phyloP scores from a whole-genome alignment of 2,329 filamentous ascomycete species.

The Hyphodiscus sp. region DNA sequence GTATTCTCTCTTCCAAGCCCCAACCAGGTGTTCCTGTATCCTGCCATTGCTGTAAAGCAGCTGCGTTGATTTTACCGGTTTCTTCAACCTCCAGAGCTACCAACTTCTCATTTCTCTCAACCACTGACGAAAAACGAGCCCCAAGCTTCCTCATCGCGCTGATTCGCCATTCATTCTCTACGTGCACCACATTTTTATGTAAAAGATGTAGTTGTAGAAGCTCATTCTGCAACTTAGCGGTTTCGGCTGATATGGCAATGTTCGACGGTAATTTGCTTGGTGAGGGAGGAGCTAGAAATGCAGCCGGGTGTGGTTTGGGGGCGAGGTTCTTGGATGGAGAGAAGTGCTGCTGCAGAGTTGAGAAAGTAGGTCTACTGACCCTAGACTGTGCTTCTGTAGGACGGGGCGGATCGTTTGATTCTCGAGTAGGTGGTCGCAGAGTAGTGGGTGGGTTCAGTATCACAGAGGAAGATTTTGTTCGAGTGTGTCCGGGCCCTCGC shows the following conservation, averaged over 20 bases:
- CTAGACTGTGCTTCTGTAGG: slow-evolving; percentile 13
- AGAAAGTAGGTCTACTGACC: slow-evolving; percentile 38
- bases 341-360: slow-evolving; percentile 60
- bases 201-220: slow-evolving; percentile 60
- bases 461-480: slow-evolving; percentile 24
- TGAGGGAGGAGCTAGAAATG: slow-evolving; percentile 52
- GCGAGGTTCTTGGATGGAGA: slow-evolving; percentile 55
- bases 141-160: slow-evolving; percentile 47
- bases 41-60: slow-evolving; percentile 47
- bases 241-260: slow-evolving; percentile 52
- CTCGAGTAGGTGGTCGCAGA: slow-evolving; percentile 15
- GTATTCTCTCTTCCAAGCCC: slow-evolving; percentile 49
- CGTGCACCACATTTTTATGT: slow-evolving; percentile 46
- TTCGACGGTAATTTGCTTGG: slow-evolving; percentile 57
- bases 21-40: slow-evolving; percentile 26
- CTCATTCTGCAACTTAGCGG: slow-evolving; percentile 53
- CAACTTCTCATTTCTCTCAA: slow-evolving; percentile 36
- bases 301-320: slow-evolving; percentile 55
- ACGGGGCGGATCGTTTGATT: slow-evolving; percentile 12
- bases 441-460: slow-evolving; percentile 14
- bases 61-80: slow-evolving; percentile 43
- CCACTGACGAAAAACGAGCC: slow-evolving; percentile 35
- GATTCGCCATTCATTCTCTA: slow-evolving; percentile 45
- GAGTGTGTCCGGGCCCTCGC: slow-evolving; percentile 17
- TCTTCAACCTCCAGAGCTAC: slow-evolving; percentile 37